Conservation (phyloP, 176 grass and related monocot genomes). For the Eremochloa ophiuroides region DNA sequence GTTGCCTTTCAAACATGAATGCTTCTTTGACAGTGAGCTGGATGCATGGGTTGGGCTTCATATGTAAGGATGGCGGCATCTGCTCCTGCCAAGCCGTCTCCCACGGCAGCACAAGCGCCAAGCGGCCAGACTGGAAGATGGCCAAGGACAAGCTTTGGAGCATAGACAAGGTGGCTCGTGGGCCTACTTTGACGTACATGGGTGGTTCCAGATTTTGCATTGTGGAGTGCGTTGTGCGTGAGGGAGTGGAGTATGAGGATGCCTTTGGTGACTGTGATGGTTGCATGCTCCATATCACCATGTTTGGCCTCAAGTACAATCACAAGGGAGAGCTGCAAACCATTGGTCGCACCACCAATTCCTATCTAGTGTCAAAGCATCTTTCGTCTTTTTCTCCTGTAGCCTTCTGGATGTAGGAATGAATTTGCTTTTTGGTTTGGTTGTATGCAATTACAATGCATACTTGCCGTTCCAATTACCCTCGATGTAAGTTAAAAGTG, state of each 20-base stretch:
- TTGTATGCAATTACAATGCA: neutral
- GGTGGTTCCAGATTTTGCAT: neutral
- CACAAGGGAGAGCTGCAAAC: neutral
- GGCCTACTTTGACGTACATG: neutral
- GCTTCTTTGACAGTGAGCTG: neutral
- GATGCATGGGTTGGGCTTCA: conserved; percentile 2
- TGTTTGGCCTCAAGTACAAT: neutral
- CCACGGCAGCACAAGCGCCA: neutral
- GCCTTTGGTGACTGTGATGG: neutral
- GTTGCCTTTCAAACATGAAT: neutral
- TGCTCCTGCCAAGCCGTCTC: neutral
- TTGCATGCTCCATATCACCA: neutral
- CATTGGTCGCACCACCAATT: neutral
- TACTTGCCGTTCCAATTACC: neutral
- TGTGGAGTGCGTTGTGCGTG: neutral
- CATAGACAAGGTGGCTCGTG: neutral
- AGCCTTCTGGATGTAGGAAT: conserved; percentile 15
- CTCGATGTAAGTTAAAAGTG: neutral
- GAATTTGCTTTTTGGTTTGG: neutral
- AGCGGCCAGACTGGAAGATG: neutral
- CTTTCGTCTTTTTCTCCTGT: neutral
- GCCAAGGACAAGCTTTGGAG: neutral
- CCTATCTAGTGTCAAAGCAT: neutral
- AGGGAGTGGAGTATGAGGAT: neutral
- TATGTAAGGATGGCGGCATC: neutral